A percentile compares a stretch with the other conserved stretches of the same genome.
Evolutionary conservation across 805 yeast species (phyloP).

Genomic region (Kuraishia piskuri): DNA sequence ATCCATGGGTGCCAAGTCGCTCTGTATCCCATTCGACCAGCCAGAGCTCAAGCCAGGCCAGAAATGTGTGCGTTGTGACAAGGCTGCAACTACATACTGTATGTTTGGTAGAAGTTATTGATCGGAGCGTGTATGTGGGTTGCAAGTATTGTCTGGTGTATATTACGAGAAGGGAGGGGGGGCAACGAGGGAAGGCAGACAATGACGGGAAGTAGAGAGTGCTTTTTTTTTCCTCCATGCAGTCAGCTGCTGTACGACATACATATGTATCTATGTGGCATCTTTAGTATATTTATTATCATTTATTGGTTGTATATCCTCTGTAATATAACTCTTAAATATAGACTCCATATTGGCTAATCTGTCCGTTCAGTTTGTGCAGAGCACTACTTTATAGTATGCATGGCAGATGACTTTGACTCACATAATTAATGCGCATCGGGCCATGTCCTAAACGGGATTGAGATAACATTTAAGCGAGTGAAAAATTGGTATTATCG

Average conservation of each 20-base stretch:
- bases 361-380: no score
- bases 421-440: background rate
- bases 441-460: background rate
- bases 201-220: no score
- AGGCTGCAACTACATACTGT: slow-evolving; percentile 71
- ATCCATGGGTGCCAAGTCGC: slow-evolving; percentile 97
- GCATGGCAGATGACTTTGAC: background rate
- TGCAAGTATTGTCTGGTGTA: background rate
- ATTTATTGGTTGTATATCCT: background rate
- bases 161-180: background rate
- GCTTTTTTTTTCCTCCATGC: no score
- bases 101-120: slow-evolving; percentile 97
- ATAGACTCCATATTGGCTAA: no score
- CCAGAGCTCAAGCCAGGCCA: slow-evolving; percentile 73
- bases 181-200: background rate
- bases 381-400: no score
- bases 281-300: background rate
- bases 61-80: slow-evolving; percentile 81
- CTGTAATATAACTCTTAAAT: no score
- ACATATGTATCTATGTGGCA: background rate
- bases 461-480: background rate
- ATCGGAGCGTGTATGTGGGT: slow-evolving; percentile 2
- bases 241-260: background rate
- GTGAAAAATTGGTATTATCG: background rate
- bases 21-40: slow-evolving; percentile 94